Evolutionary conservation across 2,329 filamentous ascomycete genomes (phyloP), one percentile per base, ranked within the genome.

Genomic region (Colletotrichum agaves): DNA sequence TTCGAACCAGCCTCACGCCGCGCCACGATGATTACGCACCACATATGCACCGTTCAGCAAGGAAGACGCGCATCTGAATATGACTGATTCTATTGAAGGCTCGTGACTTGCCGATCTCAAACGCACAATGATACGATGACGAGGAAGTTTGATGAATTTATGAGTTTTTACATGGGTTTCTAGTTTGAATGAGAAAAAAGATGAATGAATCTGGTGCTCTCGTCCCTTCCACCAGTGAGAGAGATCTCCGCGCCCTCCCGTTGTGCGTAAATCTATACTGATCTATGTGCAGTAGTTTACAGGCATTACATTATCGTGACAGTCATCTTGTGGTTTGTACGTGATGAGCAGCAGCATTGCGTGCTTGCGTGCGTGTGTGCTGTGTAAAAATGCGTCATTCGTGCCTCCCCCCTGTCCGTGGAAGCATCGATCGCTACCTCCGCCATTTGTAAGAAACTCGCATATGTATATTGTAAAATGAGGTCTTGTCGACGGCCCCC

Each of bases 231-330:
- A 63, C 58, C 58, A 63, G 63, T 49, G 50, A 15, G 21, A 15
- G 19, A 33, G n/a, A 44, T 19, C 46, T 56, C 6, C 7, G n/a
- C 10, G 17, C 39, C 21, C 15, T 37, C 31, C n/a, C 33, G 27
- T 23, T 39, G 46, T 59, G 53, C 61, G 53, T 64, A 64, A 35
- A 64, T 67, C 64, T 60, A 67, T 55, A 67, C 64, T 55, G 61
- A 49, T 67, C 53, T 67, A 67, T 67, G 61, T 67, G 61, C 64
- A 67, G 64, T 67, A 64, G 60, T 50, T 67, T 59, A 58, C 52
- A 64, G 39, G 53, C 64, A 67, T 67, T 67, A 67, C 64, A 67
- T 67, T 64, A 67, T 67, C 64, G 64, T 67, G 63, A 67, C 61
- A 67, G 64, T 67, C 64, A 67, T 67, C 61, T 49, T 33, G 35